A percentile compares a stretch with the other conserved stretches of the same genome.
These are phyloP conservation scores for Globisporangium cederbergense DNA, from an alignment of 352 stramenopile species.

Conservation along the genomic window DNA sequence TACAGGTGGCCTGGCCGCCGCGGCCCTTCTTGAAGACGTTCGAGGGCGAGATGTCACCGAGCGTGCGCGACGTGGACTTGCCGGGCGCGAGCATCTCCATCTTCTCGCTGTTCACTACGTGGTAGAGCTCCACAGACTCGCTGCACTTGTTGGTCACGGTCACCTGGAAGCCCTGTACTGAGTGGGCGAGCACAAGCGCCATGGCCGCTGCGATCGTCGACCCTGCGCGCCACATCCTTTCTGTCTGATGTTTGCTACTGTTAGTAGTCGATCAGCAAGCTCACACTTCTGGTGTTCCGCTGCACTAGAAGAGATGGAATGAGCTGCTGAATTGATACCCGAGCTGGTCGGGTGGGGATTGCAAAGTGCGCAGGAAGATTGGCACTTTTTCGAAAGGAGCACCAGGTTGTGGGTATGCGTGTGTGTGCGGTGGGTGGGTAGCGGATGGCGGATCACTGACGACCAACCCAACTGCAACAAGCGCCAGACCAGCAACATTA, in stretches of 20 bases:
- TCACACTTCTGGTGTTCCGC: constrained; percentile 8
- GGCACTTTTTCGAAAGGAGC: neutral
- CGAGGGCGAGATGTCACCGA: constrained; percentile 28
- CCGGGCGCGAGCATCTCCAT: constrained; percentile 29
- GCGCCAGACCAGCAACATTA: neutral
- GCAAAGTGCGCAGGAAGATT: neutral
- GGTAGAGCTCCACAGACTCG: constrained; percentile 35
- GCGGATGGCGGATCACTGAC: neutral
- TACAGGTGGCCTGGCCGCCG: constrained; percentile 52
- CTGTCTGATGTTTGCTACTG: neutral
- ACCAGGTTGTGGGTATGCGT: neutral
- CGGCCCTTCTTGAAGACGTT: constrained; percentile 54
- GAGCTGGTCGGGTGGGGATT: constrained; percentile 1
- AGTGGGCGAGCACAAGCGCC: constrained; percentile 23
- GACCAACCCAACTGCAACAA: neutral
- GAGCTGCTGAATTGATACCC: neutral
- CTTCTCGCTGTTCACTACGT: constrained; percentile 24
- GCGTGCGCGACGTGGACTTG: constrained; percentile 24
- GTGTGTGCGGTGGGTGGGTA: neutral
- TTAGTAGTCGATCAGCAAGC: neutral
- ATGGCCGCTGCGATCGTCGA: neutral
- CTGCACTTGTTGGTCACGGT: constrained; percentile 59
- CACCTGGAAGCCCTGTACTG: constrained; percentile 34
- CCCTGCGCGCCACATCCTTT: constrained; percentile 8
- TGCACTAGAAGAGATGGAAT: constrained; percentile 3